Base-by-base conservation (phyloP, 1,139 yeast species). In the Hemisphaericaspora xylanilytica region DNA sequence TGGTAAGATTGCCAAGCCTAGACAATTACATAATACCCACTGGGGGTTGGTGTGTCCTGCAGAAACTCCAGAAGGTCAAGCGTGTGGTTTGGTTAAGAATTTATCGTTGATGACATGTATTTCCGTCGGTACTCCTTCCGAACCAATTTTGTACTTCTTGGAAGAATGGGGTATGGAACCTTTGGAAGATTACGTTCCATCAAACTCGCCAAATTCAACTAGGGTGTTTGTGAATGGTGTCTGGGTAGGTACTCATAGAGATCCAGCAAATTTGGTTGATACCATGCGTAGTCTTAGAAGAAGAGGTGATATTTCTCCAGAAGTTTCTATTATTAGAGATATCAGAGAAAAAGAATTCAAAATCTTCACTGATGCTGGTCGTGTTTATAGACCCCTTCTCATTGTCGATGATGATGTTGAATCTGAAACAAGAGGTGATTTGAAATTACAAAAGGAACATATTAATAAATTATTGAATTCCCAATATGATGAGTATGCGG, bases 161-260 rank as follows among this genome's bases (percentile, higher is more conserved):
- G 96, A 92, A 64, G 98, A 94, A 70, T 94, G 97, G 97, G 99
- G 98, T 65, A 85, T 94, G 88, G 97, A 92, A 62, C 96, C 97
- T 14, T 74, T 92, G 56, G 96, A 92, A 59, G 97, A 90, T 59
- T 92, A 88, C 61, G 92, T 87, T 43, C 97, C 98, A 28, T 88
- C 88, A 43, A 88, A 88, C 49, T 81, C 90, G 38, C 94, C 94
- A 35, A 89, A 86, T 58, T 87, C 95, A 17, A 90, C 97, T 3
- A 80, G 96, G 65, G 92, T 94, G 42, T 92, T 94, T 61, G 95
- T 92, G 38, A 92, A 92, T 59, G 99, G 99, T 73, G 97, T 92
- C 43, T 94, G 98, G 98, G 95, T 90, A 35, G 99, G 99, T 70
- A 92, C 95, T 31, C 97, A 92, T 60, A 81, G 96, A 67, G 96